Evolutionary conservation across 1,284 basidiomycete species (phyloP).

Genomic region (Puccinia polysora): DNA sequence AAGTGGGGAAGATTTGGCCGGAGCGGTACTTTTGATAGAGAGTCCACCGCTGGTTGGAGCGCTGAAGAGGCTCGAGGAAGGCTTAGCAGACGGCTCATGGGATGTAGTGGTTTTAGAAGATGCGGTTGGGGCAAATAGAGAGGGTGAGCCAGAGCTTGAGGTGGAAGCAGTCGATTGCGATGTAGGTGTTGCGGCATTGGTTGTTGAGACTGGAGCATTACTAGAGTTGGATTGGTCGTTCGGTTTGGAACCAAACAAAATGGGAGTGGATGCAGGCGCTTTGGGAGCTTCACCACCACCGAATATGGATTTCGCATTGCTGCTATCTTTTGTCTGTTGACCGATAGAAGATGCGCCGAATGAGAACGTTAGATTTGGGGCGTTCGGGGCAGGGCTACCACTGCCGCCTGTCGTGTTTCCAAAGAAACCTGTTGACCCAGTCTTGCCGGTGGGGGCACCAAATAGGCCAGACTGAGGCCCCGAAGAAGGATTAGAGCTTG

Average conservation of each 20-base stretch:
- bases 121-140: conserved; percentile 9
- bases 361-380: neutral
- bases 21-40: conserved; percentile 21
- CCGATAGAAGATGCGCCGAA: neutral
- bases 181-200: neutral
- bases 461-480: neutral
- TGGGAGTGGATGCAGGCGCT: neutral
- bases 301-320: neutral
- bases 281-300: neutral
- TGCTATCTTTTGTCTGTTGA: conserved; percentile 6
- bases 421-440: neutral
- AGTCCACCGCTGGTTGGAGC: neutral
- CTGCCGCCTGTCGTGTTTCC: neutral
- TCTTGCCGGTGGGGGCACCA: neutral
- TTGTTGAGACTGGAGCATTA: neutral
- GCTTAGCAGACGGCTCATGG: neutral
- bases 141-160: neutral
- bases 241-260: conserved; percentile 29
- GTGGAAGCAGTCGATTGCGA: conserved; percentile 1
- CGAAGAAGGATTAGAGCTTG: neutral
- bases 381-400: neutral
- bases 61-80: neutral
- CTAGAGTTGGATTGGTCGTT: conserved; percentile 1
- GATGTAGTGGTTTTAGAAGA: neutral
- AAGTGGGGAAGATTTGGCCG: conserved; percentile 39